These are phyloP conservation scores for Fagus crenata DNA, from an alignment of 306 rosid genomes.

Conservation along the genomic window DNA sequence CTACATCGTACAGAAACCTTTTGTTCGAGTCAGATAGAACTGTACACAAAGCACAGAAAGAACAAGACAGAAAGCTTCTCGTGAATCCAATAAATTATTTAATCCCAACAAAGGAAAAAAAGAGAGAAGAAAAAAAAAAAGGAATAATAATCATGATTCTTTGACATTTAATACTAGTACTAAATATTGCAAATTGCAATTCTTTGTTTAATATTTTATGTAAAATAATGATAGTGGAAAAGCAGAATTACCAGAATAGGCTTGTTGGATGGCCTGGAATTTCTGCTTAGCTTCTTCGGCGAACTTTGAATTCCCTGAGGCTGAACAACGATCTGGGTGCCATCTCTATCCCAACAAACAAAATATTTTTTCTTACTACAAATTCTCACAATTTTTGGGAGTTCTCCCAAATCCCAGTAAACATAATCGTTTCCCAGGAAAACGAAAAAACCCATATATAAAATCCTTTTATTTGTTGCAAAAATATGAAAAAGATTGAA, in stretches of 20 bases:
- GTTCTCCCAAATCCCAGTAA: conserved; percentile 7
- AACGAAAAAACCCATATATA: neutral
- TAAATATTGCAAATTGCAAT: neutral
- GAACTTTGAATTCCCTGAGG: conserved; percentile 64
- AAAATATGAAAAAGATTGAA: neutral
- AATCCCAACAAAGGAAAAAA: neutral
- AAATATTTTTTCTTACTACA: conserved; percentile 19
- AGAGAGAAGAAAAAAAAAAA: conserved; percentile 1
- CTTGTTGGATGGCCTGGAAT: conserved; percentile 83
- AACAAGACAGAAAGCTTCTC: neutral
- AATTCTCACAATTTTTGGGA: conserved; percentile 1
- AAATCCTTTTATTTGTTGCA: neutral
- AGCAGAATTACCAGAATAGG: conserved; percentile 82
- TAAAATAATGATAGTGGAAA: neutral
- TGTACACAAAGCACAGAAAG: conserved; percentile 22
- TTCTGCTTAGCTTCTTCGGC: conserved; percentile 89
- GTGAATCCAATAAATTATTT: conserved; percentile 12
- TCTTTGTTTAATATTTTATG: conserved; percentile 5
- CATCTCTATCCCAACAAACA: conserved; percentile 66
- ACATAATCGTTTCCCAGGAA: neutral
- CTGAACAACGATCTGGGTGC: conserved; percentile 99
- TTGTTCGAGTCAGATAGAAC: conserved; percentile 83
- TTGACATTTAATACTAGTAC: neutral
- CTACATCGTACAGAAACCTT: conserved; percentile 88
- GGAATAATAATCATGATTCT: neutral